Percentiles rank a stretch among this genome's conserved stretches.
Evolutionary conservation across 805 yeast species (phyloP).

Genomic region (Yarrowia alimentaria): DNA sequence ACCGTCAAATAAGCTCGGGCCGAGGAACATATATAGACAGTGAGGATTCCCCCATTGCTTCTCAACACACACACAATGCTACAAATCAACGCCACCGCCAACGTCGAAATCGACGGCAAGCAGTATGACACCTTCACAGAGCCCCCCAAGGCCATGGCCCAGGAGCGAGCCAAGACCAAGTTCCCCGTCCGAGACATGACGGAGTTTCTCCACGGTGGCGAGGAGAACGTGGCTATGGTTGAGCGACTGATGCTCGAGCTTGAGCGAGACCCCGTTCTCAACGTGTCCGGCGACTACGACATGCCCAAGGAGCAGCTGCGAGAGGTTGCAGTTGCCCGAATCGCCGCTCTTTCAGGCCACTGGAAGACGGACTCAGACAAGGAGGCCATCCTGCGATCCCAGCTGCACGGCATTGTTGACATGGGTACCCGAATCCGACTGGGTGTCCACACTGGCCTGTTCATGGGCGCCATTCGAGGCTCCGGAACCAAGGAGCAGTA

Average conservation of each 20-base stretch:
- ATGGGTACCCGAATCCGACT: slow-evolving; percentile 78
- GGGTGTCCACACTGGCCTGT: slow-evolving; percentile 86
- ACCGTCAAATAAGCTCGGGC: slow-evolving; percentile 5
- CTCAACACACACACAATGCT: neutral
- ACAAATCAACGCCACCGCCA: slow-evolving; percentile 24
- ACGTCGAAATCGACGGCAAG: slow-evolving; percentile 34
- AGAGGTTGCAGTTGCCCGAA: slow-evolving; percentile 39
- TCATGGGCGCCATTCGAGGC: slow-evolving; percentile 76
- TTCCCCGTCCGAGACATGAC: slow-evolving; percentile 44
- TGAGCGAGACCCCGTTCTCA: slow-evolving; percentile 57
- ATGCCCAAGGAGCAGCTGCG: slow-evolving; percentile 46
- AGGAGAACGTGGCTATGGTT: slow-evolving; percentile 42
- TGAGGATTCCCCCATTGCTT: neutral
- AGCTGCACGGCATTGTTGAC: slow-evolving; percentile 47
- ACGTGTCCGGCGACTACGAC: slow-evolving; percentile 48
- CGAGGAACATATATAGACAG: slow-evolving; percentile 20
- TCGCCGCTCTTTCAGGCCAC: slow-evolving; percentile 37
- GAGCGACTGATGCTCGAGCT: slow-evolving; percentile 45
- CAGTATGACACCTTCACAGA: slow-evolving; percentile 37
- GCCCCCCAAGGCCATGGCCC: slow-evolving; percentile 42
- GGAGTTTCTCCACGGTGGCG: slow-evolving; percentile 47
- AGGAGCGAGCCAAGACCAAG: slow-evolving; percentile 43
- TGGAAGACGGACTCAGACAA: slow-evolving; percentile 35
- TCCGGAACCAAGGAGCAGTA: slow-evolving; percentile 85
- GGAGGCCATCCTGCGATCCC: slow-evolving; percentile 35